Conservation (phyloP, 345 rosid genomes). For the Anacardium occidentale region DNA sequence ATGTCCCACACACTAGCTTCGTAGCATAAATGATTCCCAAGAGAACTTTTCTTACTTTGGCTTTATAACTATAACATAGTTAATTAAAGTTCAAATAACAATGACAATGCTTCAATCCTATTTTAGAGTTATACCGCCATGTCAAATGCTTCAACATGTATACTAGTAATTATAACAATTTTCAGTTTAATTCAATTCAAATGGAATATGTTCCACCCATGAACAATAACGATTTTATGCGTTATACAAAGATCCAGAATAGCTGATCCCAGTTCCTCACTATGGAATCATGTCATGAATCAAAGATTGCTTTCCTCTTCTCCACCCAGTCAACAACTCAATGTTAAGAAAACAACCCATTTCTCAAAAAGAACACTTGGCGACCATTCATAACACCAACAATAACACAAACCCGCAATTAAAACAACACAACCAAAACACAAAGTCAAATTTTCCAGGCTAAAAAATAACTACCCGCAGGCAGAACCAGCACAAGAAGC, state of each 20-base stretch:
- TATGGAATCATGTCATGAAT: not conserved
- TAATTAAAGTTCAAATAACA: not conserved
- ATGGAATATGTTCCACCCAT: not conserved
- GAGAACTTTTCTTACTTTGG: not conserved
- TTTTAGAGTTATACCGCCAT: not conserved
- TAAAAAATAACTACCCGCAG: too few relatives aligned
- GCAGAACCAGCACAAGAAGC: not conserved
- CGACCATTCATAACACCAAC: not conserved
- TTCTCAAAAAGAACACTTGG: not conserved
- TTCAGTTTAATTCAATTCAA: not conserved
- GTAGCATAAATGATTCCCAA: not conserved
- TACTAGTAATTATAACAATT: not conserved
- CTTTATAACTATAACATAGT: not conserved
- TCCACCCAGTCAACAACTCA: not conserved
- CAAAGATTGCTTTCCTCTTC: not conserved
- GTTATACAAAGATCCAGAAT: not conserved
- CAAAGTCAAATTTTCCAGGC: too few relatives aligned
- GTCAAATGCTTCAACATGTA: conserved; percentile 3
- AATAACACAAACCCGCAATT: too few relatives aligned
- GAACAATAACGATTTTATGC: not conserved
- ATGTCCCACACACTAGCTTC: not conserved
- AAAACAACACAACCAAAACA: too few relatives aligned
- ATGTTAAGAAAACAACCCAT: not conserved
- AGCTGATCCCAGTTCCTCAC: not conserved
- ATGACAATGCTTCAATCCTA: not conserved